Evolutionary conservation across 768 basidiomycete genomes (phyloP), one percentile per base, ranked within the genome.

Genomic region (Udeniomyces megalosporus): DNA sequence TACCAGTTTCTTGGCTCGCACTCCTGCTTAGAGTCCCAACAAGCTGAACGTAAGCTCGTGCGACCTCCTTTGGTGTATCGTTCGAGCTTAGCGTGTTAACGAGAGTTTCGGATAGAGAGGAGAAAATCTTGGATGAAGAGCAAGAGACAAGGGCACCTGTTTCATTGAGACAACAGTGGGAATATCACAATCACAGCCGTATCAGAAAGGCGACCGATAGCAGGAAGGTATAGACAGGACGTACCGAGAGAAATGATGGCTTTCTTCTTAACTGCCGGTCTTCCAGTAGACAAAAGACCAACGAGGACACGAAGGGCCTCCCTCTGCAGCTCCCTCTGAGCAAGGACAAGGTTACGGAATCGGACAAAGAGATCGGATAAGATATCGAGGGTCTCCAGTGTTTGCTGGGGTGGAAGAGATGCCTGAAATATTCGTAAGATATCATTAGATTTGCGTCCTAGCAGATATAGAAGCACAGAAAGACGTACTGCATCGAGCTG

Each of bases 231-330:
- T 4, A 28, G 42, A 5, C 8, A 1, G 2, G 12, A 45, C 66
- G 24, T 20, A 71, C 70, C 69, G 46, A 90, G 73, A 0, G 90
- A 88, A 42, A 83, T 77, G 62, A 96, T 91, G 2, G 89, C 86
- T 56, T 91, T 85, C 76, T 97, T 97, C 55, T 92, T 82, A 58
- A 97, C 87, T 0, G 89, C 88, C 11, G 86, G 81, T 4, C 90
- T 83, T 8, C 79, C 70, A 74, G 85, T 86, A n/a, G 77, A 78
- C 50, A 88, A 80, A 32, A 86, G 68, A 48, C 73, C 74, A 15
- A 71, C 72, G 20, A 95, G 79, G 60, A 89, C 90, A 22, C 84
- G 81, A 6, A 93, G 77, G 1, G 85, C 84, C 71, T 91, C 88
- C 45, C 89, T 78, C 42, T 89, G 78, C 2, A 88, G 82, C 71